Evolutionary conservation across 2,329 filamentous ascomycete genomes (phyloP).

Genomic region (Penicillium sclerotiorum): DNA sequence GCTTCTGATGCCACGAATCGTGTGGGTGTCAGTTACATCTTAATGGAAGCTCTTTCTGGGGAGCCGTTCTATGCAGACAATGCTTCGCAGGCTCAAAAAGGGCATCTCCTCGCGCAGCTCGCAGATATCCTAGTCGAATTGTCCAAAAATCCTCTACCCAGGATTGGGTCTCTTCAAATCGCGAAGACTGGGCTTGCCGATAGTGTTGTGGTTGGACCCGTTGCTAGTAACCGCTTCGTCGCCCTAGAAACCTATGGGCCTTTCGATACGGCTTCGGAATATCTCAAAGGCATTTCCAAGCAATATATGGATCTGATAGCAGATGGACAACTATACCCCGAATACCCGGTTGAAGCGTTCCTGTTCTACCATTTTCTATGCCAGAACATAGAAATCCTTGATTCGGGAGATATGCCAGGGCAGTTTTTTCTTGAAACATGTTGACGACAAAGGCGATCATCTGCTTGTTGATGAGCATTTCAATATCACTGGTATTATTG

Average conservation of each 20-base stretch:
- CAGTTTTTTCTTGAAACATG: slow-evolving; percentile 49
- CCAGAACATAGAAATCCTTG: not conserved
- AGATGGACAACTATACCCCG: slow-evolving; percentile 8
- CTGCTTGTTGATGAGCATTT: slow-evolving; percentile 47
- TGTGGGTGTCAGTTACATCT: slow-evolving; percentile 43
- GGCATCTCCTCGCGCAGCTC: slow-evolving; percentile 8
- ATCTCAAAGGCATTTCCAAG: slow-evolving; percentile 8
- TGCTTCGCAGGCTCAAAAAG: slow-evolving; percentile 16
- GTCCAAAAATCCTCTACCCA: slow-evolving; percentile 6
- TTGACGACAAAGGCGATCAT: slow-evolving; percentile 51
- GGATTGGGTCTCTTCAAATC: slow-evolving; percentile 3
- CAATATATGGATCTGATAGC: slow-evolving; percentile 11
- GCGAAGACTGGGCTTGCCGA: not conserved
- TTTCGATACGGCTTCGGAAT: slow-evolving; percentile 3
- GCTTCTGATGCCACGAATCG: slow-evolving; percentile 20
- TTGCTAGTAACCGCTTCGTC: slow-evolving; percentile 13
- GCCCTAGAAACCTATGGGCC: slow-evolving; percentile 10
- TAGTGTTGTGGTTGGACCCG: slow-evolving; percentile 1
- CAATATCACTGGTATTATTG: slow-evolving; percentile 51
- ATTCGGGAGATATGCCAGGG: slow-evolving; percentile 2
- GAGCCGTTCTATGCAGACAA: slow-evolving; percentile 25
- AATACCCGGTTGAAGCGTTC: slow-evolving; percentile 9
- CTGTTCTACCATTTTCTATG: slow-evolving; percentile 1
- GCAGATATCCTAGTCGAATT: slow-evolving; percentile 11
- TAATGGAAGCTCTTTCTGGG: slow-evolving; percentile 45